Percentiles rank a stretch among this genome's conserved stretches.
These are phyloP conservation scores for Agrostemma githago DNA, from an alignment of 148 eudicot genomes.

Conservation along the genomic window DNA sequence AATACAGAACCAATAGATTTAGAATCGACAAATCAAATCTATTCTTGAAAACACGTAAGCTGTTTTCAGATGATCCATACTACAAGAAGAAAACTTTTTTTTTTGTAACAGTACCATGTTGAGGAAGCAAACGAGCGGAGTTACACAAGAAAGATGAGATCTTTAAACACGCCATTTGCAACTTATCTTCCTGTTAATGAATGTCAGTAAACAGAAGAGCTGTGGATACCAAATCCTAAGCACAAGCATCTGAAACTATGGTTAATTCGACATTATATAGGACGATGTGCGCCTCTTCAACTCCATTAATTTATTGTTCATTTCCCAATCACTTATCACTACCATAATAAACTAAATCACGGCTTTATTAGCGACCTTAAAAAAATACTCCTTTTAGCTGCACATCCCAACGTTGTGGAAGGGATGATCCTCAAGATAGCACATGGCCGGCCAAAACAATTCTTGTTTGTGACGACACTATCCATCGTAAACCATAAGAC, in stretches of 20 bases:
- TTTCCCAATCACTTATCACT: background rate
- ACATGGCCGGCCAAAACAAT: background rate
- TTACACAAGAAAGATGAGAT: background rate
- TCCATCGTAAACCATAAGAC: too few relatives aligned
- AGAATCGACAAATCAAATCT: background rate
- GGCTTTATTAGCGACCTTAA: background rate
- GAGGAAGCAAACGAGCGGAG: background rate
- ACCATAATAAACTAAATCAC: background rate
- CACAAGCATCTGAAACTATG: background rate
- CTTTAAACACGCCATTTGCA: background rate
- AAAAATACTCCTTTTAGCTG: background rate
- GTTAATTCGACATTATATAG: background rate
- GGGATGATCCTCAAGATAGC: background rate
- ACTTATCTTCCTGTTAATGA: background rate
- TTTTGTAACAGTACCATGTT: background rate
- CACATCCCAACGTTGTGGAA: background rate
- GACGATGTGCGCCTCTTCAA: background rate
- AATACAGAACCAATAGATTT: background rate
- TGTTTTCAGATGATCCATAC: background rate
- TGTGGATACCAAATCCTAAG: background rate
- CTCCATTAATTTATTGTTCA: background rate
- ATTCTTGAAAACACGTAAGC: background rate
- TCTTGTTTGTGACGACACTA: too few relatives aligned
- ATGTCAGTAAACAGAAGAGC: background rate
- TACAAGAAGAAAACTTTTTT: background rate